phyloP scores from a whole-genome alignment of 2,329 filamentous ascomycete genomes.

The Ceratocystis albifundus region DNA sequence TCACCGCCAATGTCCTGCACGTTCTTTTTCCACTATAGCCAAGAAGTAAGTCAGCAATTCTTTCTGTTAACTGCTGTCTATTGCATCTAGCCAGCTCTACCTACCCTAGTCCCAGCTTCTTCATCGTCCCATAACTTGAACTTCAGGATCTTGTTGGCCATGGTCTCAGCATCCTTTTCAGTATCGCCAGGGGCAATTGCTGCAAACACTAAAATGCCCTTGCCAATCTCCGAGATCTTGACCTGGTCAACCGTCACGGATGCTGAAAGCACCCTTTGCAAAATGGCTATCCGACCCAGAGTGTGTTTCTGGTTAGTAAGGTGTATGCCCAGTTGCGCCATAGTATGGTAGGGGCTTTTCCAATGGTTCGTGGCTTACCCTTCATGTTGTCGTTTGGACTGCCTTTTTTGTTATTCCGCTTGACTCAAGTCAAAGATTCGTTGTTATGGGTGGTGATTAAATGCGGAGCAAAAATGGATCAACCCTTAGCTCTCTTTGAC shows the following conservation, averaged over 20 bases:
- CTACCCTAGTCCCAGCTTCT: conserved; percentile 49
- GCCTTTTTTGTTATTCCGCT: too few relatives aligned
- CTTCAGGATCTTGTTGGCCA: conserved; percentile 79
- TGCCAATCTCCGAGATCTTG: conserved; percentile 80
- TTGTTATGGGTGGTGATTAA: too few relatives aligned
- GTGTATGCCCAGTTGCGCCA: neutral
- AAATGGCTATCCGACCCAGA: conserved; percentile 52
- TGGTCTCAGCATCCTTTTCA: conserved; percentile 69
- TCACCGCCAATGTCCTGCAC: conserved; percentile 84
- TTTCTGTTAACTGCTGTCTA: conserved; percentile 1
- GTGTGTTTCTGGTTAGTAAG: neutral
- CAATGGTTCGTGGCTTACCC: too few relatives aligned
- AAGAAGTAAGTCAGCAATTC: neutral
- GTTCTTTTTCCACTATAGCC: conserved; percentile 69
- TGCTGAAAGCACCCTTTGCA: conserved; percentile 88
- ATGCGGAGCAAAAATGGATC: too few relatives aligned
- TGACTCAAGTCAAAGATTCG: too few relatives aligned
- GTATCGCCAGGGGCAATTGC: conserved; percentile 86
- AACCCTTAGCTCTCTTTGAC: too few relatives aligned
- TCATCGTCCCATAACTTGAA: conserved; percentile 87
- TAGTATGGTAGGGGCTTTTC: too few relatives aligned
- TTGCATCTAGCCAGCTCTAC: conserved; percentile 24
- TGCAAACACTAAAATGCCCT: conserved; percentile 80
- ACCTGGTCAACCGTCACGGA: conserved; percentile 91
- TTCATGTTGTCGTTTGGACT: too few relatives aligned